phyloP scores from a whole-genome alignment of 495 filamentous ascomycete genomes.

The Extremus antarcticus region DNA sequence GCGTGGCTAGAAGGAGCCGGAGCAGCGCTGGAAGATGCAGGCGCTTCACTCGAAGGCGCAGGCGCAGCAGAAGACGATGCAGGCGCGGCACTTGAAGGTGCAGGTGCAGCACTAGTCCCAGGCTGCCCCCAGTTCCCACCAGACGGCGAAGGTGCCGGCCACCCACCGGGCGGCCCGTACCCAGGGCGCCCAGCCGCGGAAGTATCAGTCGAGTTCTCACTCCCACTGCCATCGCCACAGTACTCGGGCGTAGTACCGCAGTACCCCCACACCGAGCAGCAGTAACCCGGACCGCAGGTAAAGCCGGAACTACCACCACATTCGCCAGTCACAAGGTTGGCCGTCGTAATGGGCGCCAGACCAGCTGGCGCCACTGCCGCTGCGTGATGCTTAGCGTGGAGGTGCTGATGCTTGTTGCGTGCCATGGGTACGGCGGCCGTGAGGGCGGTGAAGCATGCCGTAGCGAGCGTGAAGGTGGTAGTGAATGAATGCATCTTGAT shows the following conservation, averaged over 20 bases:
- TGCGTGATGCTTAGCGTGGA: background rate
- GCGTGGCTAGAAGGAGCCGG: background rate
- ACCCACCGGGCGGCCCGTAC: background rate
- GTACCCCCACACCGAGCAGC: constrained; percentile 17
- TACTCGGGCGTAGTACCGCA: constrained; percentile 10
- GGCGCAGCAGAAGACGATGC: background rate
- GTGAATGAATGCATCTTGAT: background rate
- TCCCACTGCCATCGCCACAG: constrained; percentile 14
- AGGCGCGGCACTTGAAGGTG: background rate
- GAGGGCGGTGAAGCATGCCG: background rate
- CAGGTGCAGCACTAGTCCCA: background rate
- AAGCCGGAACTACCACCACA: constrained; percentile 12
- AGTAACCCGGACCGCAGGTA: constrained; percentile 9
- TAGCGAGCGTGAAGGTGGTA: constrained; percentile 2
- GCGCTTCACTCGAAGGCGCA: background rate
- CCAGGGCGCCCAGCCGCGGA: background rate
- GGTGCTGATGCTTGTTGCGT: background rate
- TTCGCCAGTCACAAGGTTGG: background rate
- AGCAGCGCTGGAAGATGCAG: background rate
- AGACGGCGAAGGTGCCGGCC: background rate
- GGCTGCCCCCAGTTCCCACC: background rate
- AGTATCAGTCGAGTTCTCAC: constrained; percentile 4
- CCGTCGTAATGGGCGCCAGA: background rate
- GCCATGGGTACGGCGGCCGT: background rate
- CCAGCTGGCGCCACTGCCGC: background rate